These are phyloP conservation scores for Torulaspora globosa DNA, from an alignment of 1,139 yeast species.

Conservation along the genomic window DNA sequence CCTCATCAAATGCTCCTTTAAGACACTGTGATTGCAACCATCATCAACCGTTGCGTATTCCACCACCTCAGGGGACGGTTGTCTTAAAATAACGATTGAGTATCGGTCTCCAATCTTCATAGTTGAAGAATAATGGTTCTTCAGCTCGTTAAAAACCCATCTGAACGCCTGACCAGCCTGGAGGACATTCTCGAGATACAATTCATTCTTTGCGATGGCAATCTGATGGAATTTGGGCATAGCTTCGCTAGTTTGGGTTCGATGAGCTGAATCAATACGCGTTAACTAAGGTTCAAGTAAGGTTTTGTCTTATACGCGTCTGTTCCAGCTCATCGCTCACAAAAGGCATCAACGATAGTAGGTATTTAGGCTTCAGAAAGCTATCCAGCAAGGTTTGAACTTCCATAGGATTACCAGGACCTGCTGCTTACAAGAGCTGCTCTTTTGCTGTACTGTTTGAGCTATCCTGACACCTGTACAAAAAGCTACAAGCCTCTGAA, in stretches of 20 bases:
- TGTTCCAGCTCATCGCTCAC: constrained; percentile 1
- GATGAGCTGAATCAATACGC: constrained; percentile 1
- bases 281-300: neutral
- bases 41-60: constrained; percentile 24
- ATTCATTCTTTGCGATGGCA: constrained; percentile 40
- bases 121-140: constrained; percentile 23
- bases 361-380: neutral
- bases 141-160: constrained; percentile 32
- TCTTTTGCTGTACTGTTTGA: neutral
- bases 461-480: neutral
- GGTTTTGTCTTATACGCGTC: neutral
- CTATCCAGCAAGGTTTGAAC: neutral
- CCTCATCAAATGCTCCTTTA: constrained; percentile 47
- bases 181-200: constrained; percentile 62
- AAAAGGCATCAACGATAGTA: neutral
- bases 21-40: constrained; percentile 7
- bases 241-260: neutral
- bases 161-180: constrained; percentile 85
- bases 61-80: constrained; percentile 19
- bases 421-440: neutral
- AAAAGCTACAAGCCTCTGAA: neutral
- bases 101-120: constrained; percentile 23
- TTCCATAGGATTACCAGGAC: neutral
- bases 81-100: constrained; percentile 40
- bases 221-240: constrained; percentile 12